phyloP scores from a whole-genome alignment of 1,139 yeast species.

The Yamadazyma spencermartinsiae region DNA sequence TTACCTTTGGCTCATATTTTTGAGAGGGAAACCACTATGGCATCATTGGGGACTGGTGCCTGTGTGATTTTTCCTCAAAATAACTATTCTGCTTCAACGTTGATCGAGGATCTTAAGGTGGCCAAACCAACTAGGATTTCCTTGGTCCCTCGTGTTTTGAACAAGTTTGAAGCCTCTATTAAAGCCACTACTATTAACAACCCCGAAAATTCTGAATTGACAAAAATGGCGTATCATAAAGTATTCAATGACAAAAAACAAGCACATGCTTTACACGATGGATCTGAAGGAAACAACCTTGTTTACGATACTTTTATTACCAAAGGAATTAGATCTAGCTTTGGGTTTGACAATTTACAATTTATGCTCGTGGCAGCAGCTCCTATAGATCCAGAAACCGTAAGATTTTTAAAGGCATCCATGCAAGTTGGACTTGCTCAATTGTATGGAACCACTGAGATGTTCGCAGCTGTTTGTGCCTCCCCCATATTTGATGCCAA shows the following conservation, averaged over 20 bases:
- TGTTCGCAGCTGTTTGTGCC: conserved; percentile 41
- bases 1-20: conserved; percentile 74
- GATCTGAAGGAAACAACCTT: conserved; percentile 21
- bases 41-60: conserved; percentile 26
- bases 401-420: conserved; percentile 41
- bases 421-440: conserved; percentile 40
- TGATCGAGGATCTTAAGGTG: conserved; percentile 37
- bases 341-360: conserved; percentile 34
- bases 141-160: conserved; percentile 41
- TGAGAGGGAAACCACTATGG: conserved; percentile 40
- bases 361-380: conserved; percentile 42
- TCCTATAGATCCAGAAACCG: conserved; percentile 43
- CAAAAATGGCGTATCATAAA: conserved; percentile 27
- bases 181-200: conserved; percentile 45
- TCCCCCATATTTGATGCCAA: conserved; percentile 33
- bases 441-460: conserved; percentile 50
- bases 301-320: conserved; percentile 32
- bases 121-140: conserved; percentile 37
- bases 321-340: conserved; percentile 27
- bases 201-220: conserved; percentile 25
- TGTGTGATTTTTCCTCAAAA: conserved; percentile 43
- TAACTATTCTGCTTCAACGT: conserved; percentile 35
- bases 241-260: conserved; percentile 18
- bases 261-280: conserved; percentile 13
- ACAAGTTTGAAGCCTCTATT: conserved; percentile 45